Evolutionary conservation across 352 stramenopile genomes (phyloP).

Genomic region (Phytophthora europaea): DNA sequence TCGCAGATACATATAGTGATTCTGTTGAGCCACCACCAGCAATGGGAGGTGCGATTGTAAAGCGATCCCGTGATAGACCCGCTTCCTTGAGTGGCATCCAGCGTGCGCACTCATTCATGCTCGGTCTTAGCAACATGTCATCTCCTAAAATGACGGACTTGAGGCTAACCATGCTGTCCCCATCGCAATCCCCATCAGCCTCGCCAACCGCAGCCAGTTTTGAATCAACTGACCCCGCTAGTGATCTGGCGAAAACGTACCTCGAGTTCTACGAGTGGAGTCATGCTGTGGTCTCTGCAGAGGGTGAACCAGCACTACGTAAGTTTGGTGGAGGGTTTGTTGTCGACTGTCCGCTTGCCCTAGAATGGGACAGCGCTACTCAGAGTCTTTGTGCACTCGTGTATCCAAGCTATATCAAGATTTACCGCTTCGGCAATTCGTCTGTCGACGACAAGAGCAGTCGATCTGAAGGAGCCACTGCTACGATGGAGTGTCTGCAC

Average conservation of each 20-base stretch:
- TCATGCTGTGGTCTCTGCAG: slow-evolving; percentile 3
- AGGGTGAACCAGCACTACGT: slow-evolving; percentile 27
- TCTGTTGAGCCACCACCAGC: slow-evolving; percentile 17
- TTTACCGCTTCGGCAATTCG: slow-evolving; percentile 52
- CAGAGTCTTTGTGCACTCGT: slow-evolving; percentile 68
- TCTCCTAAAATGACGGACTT: slow-evolving; percentile 40
- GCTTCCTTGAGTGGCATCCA: slow-evolving; percentile 54
- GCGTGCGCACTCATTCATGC: slow-evolving; percentile 63
- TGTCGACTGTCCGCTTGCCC: slow-evolving; percentile 64
- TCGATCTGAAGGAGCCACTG: slow-evolving; percentile 21
- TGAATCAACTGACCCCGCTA: slow-evolving; percentile 30
- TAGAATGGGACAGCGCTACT: slow-evolving; percentile 70
- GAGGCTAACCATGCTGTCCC: slow-evolving; percentile 39
- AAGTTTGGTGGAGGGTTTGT: slow-evolving; percentile 30
- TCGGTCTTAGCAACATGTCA: slow-evolving; percentile 50
- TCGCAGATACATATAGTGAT: slow-evolving; percentile 37
- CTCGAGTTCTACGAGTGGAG: slow-evolving; percentile 86
- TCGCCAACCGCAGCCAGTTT: slow-evolving; percentile 19
- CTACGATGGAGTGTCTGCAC: slow-evolving; percentile 53
- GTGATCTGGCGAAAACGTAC: slow-evolving; percentile 64
- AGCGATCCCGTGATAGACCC: slow-evolving; percentile 36
- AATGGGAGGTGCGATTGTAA: slow-evolving; percentile 26
- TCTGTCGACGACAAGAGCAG: slow-evolving; percentile 12
- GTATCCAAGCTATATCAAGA: slow-evolving; percentile 55
- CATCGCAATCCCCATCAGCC: slow-evolving; percentile 24